Evolutionary conservation across 2,329 filamentous ascomycete species (phyloP).

Genomic region (Graphilbum ipis-grandicollis): DNA sequence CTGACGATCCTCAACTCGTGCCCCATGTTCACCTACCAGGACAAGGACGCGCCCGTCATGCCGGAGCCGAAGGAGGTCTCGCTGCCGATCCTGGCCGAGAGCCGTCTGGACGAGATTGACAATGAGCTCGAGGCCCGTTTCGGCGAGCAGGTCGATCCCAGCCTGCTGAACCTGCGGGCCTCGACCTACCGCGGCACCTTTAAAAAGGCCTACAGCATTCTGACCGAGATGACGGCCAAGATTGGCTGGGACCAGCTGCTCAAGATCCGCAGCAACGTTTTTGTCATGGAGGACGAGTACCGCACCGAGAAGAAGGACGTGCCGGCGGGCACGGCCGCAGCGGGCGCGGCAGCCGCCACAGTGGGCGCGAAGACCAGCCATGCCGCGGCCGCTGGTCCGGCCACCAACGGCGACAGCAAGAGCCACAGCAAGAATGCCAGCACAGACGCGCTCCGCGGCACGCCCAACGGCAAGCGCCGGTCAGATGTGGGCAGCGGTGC

Average conservation of each 20-base stretch:
- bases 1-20: slow-evolving; percentile 93
- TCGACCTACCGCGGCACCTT: slow-evolving; percentile 90
- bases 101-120: slow-evolving; percentile 87
- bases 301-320: slow-evolving; percentile 64
- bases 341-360: not conserved
- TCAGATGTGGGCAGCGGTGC: no score
- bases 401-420: not conserved
- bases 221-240: slow-evolving; percentile 90
- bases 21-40: slow-evolving; percentile 99
- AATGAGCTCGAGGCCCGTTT: slow-evolving; percentile 72
- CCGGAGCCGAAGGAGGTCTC: slow-evolving; percentile 80
- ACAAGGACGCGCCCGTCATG: slow-evolving; percentile 91
- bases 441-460: slow-evolving; percentile 58
- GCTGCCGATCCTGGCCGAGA: slow-evolving; percentile 75
- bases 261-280: slow-evolving; percentile 88
- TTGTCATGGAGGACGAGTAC: slow-evolving; percentile 99
- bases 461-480: slow-evolving; percentile 34
- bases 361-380: slow-evolving; percentile 35
- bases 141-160: slow-evolving; percentile 73
- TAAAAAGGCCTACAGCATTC: slow-evolving; percentile 78
- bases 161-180: slow-evolving; percentile 68
- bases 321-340: slow-evolving; percentile 18
- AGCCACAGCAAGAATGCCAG: slow-evolving; percentile 51
- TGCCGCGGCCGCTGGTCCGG: not conserved
- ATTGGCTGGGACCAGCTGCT: slow-evolving; percentile 96